Percentiles rank a stretch among this genome's conserved stretches.
These are phyloP conservation scores for Vigna unguiculata DNA, from an alignment of 306 rosid species.

Conservation along the genomic window DNA sequence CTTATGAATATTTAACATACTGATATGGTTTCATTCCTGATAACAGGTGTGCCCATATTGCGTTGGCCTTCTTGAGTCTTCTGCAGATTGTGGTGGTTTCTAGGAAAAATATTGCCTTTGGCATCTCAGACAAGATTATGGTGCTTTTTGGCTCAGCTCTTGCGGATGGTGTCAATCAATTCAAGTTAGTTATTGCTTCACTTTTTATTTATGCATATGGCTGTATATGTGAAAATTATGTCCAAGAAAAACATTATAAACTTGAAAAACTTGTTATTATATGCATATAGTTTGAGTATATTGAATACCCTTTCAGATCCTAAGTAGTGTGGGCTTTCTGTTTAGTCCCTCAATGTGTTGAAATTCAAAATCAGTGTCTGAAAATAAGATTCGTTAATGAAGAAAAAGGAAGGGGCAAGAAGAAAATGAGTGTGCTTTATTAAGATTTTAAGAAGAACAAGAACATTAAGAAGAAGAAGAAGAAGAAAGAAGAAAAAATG, in stretches of 20 bases:
- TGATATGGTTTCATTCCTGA: slow-evolving; percentile 43
- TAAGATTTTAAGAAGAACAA: too few species aligned
- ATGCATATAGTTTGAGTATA: not conserved
- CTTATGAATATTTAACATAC: slow-evolving; percentile 22
- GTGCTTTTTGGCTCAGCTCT: slow-evolving; percentile 83
- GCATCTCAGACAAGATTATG: slow-evolving; percentile 69
- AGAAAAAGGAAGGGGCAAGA: too few species aligned
- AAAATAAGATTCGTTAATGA: too few species aligned
- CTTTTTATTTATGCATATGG: slow-evolving; percentile 23
- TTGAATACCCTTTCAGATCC: too few species aligned
- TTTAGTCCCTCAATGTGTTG: too few species aligned
- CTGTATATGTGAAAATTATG: slow-evolving; percentile 8
- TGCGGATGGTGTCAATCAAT: slow-evolving; percentile 74
- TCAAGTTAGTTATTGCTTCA: slow-evolving; percentile 67
- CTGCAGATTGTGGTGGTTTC: slow-evolving; percentile 68
- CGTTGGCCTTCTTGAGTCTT: slow-evolving; percentile 65
- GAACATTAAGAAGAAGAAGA: too few species aligned
- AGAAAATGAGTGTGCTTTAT: too few species aligned
- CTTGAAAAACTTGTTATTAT: slow-evolving; percentile 20
- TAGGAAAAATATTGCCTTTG: slow-evolving; percentile 61
- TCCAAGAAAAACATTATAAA: not conserved
- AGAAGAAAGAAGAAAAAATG: too few species aligned
- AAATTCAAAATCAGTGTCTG: too few species aligned
- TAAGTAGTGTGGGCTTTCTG: too few species aligned
- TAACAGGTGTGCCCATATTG: slow-evolving; percentile 74